Conservation (phyloP, 148 eudicot species). For the Tetragonia tetragonoides region DNA sequence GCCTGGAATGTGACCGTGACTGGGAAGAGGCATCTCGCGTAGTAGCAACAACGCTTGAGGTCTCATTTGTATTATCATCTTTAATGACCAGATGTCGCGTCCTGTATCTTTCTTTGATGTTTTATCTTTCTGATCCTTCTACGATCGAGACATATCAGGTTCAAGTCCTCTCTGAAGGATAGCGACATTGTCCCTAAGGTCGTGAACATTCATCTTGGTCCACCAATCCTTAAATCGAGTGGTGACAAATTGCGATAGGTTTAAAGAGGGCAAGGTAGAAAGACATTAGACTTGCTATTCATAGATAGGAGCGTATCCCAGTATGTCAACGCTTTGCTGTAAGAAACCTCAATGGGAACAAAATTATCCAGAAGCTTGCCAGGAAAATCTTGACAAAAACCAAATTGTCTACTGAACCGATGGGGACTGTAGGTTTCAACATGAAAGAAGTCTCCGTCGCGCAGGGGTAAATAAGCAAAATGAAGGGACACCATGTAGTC, state of each 20-base stretch:
- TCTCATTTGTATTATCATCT: neutral
- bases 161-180: neutral
- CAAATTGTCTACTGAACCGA: neutral
- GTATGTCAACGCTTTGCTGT: neutral
- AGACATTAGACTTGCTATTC: neutral
- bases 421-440: neutral
- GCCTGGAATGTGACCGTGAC: too few relatives aligned
- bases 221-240: neutral
- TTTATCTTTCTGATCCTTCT: neutral
- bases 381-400: neutral
- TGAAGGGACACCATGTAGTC: neutral
- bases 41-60: neutral
- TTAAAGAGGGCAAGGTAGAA: neutral
- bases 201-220: neutral
- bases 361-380: neutral
- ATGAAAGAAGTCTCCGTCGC: neutral
- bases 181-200: neutral
- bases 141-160: neutral
- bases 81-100: neutral
- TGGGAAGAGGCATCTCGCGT: too few relatives aligned
- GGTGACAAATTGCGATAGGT: neutral
- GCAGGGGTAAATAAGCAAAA: neutral
- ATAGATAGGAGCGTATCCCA: neutral
- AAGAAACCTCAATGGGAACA: too few relatives aligned
- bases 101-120: neutral